A percentile compares a stretch with the other conserved stretches of the same genome.
Conservation (phyloP, 768 basidiomycete genomes). For the Suillus subaureus region DNA sequence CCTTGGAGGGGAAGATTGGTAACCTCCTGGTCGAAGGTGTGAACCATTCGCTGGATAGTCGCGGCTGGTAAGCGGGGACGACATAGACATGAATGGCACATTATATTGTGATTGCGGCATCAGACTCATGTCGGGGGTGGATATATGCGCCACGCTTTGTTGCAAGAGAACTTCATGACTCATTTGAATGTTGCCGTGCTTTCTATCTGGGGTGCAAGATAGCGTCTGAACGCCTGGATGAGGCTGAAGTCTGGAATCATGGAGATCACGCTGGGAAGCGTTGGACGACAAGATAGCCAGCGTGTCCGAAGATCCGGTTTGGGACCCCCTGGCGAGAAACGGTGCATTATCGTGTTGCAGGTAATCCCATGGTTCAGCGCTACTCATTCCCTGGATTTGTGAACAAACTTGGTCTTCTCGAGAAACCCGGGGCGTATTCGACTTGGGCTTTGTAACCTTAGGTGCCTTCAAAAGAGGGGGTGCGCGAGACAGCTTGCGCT, state of each 20-base stretch:
- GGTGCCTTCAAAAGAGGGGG: background rate
- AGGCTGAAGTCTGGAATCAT: background rate
- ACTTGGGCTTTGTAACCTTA: background rate
- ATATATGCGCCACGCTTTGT: conserved; percentile 1
- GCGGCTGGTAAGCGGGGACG: background rate
- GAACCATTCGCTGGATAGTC: background rate
- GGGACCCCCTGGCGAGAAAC: background rate
- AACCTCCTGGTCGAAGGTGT: background rate
- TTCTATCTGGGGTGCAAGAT: background rate
- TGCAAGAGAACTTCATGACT: background rate
- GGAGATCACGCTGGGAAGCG: background rate
- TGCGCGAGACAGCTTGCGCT: conserved; percentile 10
- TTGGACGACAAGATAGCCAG: background rate
- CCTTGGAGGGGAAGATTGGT: conserved; percentile 1
- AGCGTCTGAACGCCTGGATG: background rate
- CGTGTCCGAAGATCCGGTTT: background rate
- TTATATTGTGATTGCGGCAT: background rate
- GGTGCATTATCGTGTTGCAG: background rate
- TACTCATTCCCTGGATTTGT: conserved; percentile 15
- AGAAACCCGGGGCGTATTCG: conserved; percentile 18
- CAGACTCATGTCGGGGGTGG: background rate
- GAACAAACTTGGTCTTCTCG: conserved; percentile 21
- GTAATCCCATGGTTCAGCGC: background rate
- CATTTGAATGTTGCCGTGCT: background rate
- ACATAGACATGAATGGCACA: background rate